Evolutionary conservation across 1,284 basidiomycete species (phyloP).

Genomic region (Tylopilus orsonianus): DNA sequence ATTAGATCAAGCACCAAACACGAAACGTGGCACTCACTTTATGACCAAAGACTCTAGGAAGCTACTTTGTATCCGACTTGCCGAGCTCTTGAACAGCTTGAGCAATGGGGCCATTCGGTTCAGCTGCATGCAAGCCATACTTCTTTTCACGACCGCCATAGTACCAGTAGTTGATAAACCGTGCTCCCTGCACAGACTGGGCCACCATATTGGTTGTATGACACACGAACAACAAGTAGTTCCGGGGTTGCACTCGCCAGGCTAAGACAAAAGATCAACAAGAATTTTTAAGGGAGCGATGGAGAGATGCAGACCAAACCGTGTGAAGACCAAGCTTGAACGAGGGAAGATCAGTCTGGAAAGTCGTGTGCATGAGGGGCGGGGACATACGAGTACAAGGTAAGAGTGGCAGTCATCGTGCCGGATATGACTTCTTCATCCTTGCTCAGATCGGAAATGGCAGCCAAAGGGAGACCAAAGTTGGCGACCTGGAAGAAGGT

Average conservation of each 20-base stretch:
- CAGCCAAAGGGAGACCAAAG: constrained; percentile 94
- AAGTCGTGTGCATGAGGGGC: background rate
- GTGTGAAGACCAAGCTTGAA: constrained; percentile 87
- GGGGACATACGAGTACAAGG: constrained; percentile 84
- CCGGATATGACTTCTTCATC: constrained; percentile 96
- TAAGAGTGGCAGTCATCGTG: constrained; percentile 89
- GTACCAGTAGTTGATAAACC: constrained; percentile 90
- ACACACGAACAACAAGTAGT: constrained; percentile 92
- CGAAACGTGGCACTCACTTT: constrained; percentile 3
- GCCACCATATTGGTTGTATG: constrained; percentile 89
- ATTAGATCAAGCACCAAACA: background rate
- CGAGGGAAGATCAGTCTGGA: constrained; percentile 8
- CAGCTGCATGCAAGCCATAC: constrained; percentile 39
- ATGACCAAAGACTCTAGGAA: background rate
- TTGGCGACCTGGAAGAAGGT: constrained; percentile 75
- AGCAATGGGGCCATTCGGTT: constrained; percentile 44
- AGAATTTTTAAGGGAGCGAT: background rate
- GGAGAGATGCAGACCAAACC: constrained; percentile 63
- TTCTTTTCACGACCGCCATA: constrained; percentile 74
- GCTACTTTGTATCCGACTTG: constrained; percentile 36
- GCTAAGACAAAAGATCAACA: constrained; percentile 45
- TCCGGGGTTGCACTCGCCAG: constrained; percentile 93
- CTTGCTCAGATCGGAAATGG: constrained; percentile 84
- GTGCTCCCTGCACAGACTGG: constrained; percentile 77
- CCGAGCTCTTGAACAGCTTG: constrained; percentile 50